Base-by-base conservation (phyloP, 768 basidiomycete genomes). In the Calocera cornea region DNA sequence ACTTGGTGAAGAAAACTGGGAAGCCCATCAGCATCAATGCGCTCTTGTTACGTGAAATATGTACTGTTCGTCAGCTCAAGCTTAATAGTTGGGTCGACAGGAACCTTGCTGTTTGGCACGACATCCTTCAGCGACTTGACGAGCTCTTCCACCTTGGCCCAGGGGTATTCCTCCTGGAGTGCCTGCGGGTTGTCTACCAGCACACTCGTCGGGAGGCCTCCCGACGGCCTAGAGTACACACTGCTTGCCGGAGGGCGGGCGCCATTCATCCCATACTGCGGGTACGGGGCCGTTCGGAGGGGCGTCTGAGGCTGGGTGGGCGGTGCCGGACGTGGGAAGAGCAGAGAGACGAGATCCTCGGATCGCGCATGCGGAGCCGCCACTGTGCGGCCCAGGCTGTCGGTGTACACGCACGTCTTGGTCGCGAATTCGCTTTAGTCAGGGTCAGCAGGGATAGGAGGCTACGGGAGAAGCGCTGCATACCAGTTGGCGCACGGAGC, bases 391-490 rank as follows among this genome's bases (percentile, higher is more conserved):
- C 90, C 90, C 24, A 86, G 82, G 27, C 88, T 80, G 69, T 92
- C 89, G 11, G 88, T 90, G 75, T 92, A 92, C 1, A 86, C 84
- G 76, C 90, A 92, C 34, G 83, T 78, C 76, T 91, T 91, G 70
- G 86, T 87, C 68, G 90, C 89, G 75, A 87, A 92, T 74, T 85
- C 90, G 72, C 89, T 91, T 73, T 34, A 66, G 69, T 34, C 60
- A 22, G 27, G 64, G 19, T 33, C 24, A 24, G 1, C 27, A 41
- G 19, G 24, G 24, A 66, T 1, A n/a, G 34, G n/a, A 31, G 40
- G 29, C 34, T 67, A 36, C 27, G 60, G 47, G 60, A 41, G 31
- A 49, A 47, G 64, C 60, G 50, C 8, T 49, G 19, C 67, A 27
- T 31, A 70, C 69, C 69, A 70, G 64, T 70, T 70, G 27, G 69